phyloP scores from a whole-genome alignment of 495 filamentous ascomycete genomes.

The Thermochaetoides thermophila region DNA sequence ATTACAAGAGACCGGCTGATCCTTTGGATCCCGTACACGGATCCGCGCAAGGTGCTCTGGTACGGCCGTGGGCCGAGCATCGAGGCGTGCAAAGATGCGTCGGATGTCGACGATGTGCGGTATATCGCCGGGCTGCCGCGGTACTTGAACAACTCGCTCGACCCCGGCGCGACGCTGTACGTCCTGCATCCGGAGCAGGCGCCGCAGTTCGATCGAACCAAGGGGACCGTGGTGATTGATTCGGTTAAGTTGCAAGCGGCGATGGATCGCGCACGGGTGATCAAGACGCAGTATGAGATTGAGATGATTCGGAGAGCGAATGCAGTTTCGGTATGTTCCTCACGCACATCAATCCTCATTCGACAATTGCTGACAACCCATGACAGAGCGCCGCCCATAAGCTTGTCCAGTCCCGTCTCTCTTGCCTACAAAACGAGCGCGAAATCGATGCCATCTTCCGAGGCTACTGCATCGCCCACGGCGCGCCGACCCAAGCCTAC shows the following conservation, averaged over 20 bases:
- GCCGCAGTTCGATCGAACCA: constrained; percentile 25
- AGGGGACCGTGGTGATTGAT: no score
- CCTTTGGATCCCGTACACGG: constrained; percentile 45
- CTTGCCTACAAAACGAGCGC: constrained; percentile 55
- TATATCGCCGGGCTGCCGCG: constrained; percentile 21
- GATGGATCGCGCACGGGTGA: constrained; percentile 55
- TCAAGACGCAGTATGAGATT: constrained; percentile 74
- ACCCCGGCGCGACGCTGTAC: constrained; percentile 24
- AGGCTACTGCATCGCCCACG: constrained; percentile 49
- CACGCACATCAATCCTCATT: background rate
- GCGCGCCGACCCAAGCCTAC: constrained; percentile 70
- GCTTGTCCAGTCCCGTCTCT: constrained; percentile 45
- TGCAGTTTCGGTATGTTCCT: constrained; percentile 36
- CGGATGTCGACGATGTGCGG: constrained; percentile 38
- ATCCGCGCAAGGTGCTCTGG: constrained; percentile 43
- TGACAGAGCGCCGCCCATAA: constrained; percentile 47
- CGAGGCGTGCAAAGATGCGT: constrained; percentile 34
- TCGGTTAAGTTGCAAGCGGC: constrained; percentile 49
- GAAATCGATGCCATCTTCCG: constrained; percentile 67
- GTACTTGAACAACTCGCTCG: constrained; percentile 18
- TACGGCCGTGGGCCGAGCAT: constrained; percentile 39
- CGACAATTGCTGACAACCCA: background rate
- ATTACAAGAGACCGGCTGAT: constrained; percentile 39
- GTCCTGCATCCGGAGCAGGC: constrained; percentile 27
- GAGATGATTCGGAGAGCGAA: constrained; percentile 66